phyloP scores from a whole-genome alignment of 306 rosid genomes.

The Sicyos baderoa region DNA sequence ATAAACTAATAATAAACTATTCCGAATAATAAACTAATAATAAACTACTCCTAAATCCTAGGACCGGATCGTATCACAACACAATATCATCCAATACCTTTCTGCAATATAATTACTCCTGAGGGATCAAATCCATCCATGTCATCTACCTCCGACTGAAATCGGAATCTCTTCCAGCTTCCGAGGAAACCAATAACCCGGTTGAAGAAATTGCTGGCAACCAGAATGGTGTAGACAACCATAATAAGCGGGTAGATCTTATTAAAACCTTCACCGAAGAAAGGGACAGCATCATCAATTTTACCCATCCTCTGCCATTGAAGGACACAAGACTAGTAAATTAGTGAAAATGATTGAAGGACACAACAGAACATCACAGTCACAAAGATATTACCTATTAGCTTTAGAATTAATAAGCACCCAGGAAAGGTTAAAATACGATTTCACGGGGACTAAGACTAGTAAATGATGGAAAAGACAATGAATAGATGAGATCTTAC shows the following conservation, averaged over 20 bases:
- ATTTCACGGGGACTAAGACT: neutral
- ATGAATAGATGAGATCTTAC: neutral
- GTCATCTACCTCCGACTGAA: slow-evolving; percentile 81
- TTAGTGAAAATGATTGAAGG: slow-evolving; percentile 9
- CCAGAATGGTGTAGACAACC: slow-evolving; percentile 91
- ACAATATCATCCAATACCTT: slow-evolving; percentile 42
- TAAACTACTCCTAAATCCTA: too few species aligned
- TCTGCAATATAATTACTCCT: slow-evolving; percentile 82
- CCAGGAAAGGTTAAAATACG: neutral
- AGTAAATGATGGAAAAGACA: neutral
- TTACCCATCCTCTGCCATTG: slow-evolving; percentile 88
- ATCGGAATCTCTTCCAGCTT: slow-evolving; percentile 77
- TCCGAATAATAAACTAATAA: too few species aligned
- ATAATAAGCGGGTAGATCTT: slow-evolving; percentile 90
- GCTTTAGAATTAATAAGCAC: neutral
- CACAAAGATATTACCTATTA: neutral
- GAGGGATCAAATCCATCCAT: slow-evolving; percentile 88
- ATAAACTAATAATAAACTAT: too few species aligned
- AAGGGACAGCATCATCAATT: slow-evolving; percentile 73
- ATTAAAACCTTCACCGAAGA: slow-evolving; percentile 76
- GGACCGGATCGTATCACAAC: too few species aligned
- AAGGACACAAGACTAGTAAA: slow-evolving; percentile 28
- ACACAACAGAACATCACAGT: slow-evolving; percentile 10
- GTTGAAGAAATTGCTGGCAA: slow-evolving; percentile 83
- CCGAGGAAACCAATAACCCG: slow-evolving; percentile 70